Evolutionary conservation across 768 basidiomycete species (phyloP).

Genomic region (Polyporus arcularius): DNA sequence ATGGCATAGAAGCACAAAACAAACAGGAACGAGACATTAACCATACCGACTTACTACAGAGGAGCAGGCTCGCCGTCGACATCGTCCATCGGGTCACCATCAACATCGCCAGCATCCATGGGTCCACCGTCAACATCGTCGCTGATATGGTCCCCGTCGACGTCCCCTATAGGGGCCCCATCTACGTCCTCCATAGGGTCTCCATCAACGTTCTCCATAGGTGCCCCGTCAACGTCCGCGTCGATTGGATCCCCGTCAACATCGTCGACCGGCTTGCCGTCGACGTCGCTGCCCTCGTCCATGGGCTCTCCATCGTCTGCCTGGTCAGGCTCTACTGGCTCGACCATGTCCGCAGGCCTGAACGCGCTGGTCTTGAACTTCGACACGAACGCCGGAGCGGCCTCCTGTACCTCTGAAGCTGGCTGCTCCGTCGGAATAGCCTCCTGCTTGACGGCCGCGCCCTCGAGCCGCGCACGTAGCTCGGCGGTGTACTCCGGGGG

Average conservation of each 20-base stretch:
- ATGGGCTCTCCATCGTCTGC: conserved; percentile 44
- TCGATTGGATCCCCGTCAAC: conserved; percentile 48
- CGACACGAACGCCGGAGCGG: conserved; percentile 41
- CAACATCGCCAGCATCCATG: conserved; percentile 38
- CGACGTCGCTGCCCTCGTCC: conserved; percentile 49
- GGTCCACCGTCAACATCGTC: conserved; percentile 41
- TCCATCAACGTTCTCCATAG: conserved; percentile 35
- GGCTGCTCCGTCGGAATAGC: conserved; percentile 29
- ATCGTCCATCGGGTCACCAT: conserved; percentile 40
- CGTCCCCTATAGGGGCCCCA: conserved; percentile 34
- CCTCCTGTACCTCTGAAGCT: conserved; percentile 32
- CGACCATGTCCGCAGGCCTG: conserved; percentile 59
- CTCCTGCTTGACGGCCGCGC: conserved; percentile 38
- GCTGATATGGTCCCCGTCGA: conserved; percentile 40
- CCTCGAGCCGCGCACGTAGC: conserved; percentile 75
- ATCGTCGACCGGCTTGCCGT: conserved; percentile 53
- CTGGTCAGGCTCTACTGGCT: conserved; percentile 23
- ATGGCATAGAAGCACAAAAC: too few relatives aligned
- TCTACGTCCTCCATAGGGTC: conserved; percentile 38
- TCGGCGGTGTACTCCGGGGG: conserved; percentile 80
- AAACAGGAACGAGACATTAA: too few relatives aligned
- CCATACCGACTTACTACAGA: neutral
- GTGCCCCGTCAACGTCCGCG: conserved; percentile 39
- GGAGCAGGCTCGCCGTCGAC: conserved; percentile 38
- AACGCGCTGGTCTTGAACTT: conserved; percentile 81